A percentile compares a stretch with the other conserved stretches of the same genome.
phyloP scores from a whole-genome alignment of 495 filamentous ascomycete species.

The Bacidia gigantensis region DNA sequence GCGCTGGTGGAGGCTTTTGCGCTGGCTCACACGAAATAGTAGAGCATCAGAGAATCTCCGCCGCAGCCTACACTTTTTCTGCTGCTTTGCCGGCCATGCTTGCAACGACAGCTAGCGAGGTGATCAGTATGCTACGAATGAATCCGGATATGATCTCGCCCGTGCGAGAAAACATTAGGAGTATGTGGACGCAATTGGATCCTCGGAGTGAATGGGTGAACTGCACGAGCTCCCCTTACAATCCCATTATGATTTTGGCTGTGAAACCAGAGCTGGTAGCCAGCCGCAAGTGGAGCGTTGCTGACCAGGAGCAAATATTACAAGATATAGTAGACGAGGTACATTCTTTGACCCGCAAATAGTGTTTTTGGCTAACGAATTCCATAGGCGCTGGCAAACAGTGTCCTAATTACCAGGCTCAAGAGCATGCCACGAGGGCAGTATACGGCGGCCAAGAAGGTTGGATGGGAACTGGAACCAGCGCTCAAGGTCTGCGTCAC shows the following conservation, averaged over 20 bases:
- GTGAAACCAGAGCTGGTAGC: conserved; percentile 70
- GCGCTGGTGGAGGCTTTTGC: conserved; percentile 91
- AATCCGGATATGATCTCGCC: conserved; percentile 62
- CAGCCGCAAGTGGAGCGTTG: conserved; percentile 47
- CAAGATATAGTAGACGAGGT: conserved; percentile 94
- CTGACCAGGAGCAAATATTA: conserved; percentile 73
- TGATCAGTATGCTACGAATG: conserved; percentile 67
- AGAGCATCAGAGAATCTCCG: conserved; percentile 86
- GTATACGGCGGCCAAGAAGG: conserved; percentile 45
- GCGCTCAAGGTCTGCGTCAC: conserved; percentile 86
- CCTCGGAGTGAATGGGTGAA: conserved; percentile 85
- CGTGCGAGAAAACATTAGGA: conserved; percentile 67
- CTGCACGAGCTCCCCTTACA: conserved; percentile 70
- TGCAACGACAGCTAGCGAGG: conserved; percentile 86
- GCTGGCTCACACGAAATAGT: conserved; percentile 79
- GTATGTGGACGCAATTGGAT: conserved; percentile 76
- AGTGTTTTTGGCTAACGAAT: conserved; percentile 3
- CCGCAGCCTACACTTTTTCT: conserved; percentile 84
- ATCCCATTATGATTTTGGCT: conserved; percentile 73
- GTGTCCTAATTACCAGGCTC: conserved; percentile 72
- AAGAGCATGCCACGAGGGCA: conserved; percentile 58
- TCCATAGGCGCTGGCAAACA: conserved; percentile 56
- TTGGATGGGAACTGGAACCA: conserved; percentile 48
- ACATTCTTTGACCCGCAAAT: conserved; percentile 15
- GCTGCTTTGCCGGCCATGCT: conserved; percentile 87